A percentile compares a stretch with the other conserved stretches of the same genome.
Evolutionary conservation across 345 rosid genomes (phyloP).

Genomic region (Heritiera littoralis): DNA sequence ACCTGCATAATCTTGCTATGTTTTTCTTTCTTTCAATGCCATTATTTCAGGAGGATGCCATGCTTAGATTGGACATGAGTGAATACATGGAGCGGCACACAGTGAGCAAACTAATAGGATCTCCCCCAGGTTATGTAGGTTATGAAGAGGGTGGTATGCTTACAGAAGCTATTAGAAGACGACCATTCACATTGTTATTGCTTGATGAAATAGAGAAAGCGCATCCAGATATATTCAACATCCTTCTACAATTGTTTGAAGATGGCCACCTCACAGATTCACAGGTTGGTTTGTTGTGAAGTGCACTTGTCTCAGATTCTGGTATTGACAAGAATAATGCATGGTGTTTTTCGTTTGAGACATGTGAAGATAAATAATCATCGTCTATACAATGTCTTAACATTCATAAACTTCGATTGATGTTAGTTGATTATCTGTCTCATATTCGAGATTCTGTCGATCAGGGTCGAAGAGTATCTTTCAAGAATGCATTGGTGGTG

Average conservation of each 20-base stretch:
- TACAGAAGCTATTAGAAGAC: conserved; percentile 95
- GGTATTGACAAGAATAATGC: background rate
- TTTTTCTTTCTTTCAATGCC: conserved; percentile 11
- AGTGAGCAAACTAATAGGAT: conserved; percentile 91
- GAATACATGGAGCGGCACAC: conserved; percentile 99
- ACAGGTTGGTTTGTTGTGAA: conserved; percentile 54
- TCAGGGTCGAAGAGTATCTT: conserved; percentile 93
- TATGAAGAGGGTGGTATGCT: conserved; percentile 92
- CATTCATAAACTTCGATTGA: background rate
- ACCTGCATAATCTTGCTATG: background rate
- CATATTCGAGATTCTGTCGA: conserved; percentile 15
- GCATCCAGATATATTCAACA: conserved; percentile 94
- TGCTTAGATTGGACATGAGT: conserved; percentile 98
- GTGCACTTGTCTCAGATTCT: background rate
- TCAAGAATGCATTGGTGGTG: conserved; percentile 86
- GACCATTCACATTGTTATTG: conserved; percentile 82
- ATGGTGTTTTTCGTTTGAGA: background rate
- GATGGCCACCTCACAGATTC: conserved; percentile 99
- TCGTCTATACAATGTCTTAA: background rate
- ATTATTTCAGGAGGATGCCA: conserved; percentile 70
- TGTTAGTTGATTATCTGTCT: conserved; percentile 21
- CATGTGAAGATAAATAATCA: background rate
- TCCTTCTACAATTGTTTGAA: conserved; percentile 95
- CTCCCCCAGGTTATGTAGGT: conserved; percentile 96
- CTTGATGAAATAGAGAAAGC: conserved; percentile 93